Base-by-base conservation (phyloP, 768 basidiomycete species). In the Lentinus brumalis region DNA sequence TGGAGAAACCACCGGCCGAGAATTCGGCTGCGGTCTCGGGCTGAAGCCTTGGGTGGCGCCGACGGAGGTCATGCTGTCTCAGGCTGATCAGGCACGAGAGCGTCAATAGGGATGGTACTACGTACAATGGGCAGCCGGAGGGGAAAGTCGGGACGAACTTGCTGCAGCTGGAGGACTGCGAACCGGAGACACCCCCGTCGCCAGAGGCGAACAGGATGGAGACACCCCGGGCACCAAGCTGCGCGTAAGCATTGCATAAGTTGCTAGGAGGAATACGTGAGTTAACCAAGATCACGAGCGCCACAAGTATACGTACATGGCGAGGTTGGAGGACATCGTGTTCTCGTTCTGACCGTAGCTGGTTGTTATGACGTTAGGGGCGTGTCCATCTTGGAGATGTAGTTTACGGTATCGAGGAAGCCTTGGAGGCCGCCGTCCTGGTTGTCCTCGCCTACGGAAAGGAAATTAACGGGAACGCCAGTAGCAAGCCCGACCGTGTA, bases 1-100 rank as follows among this genome's bases (percentile, higher is more conserved):
- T 78, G 67, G 87, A 89, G 75, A 90, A 92, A 4, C 89, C 89
- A 49, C 89, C 89, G 1, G 87, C 86, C 16, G 87, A 88, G 75
- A 89, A 87, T 62, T 55, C 68, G 0, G 79, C 82, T 0, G 83
- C 85, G 16, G 78, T 77, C 70, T 91, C 89, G 0, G 87, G 56
- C 85, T 74, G 44, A 83, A 71, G 49, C 61, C 58, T 11, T 68
- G 68, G 1, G 89, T 90, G 9, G 83, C 89, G 10, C 89, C 89
- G 15, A 92, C 89, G 8, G 86, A 66, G 8, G 89, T 91, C 35
- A 67, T 39, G 60, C 63, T 66, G 49, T 35, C 30, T 32, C 31
- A 8, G 30, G 12, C 39, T 51, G 31, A 53, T 53, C 45, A 49
- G 44, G 16, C 14, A 45, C 44, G n/a, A 10, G 29, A 10, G 30